Percentiles rank a stretch among this genome's conserved stretches.
Conservation (phyloP, 2,329 filamentous ascomycete species). For the Phoma herbarum region DNA sequence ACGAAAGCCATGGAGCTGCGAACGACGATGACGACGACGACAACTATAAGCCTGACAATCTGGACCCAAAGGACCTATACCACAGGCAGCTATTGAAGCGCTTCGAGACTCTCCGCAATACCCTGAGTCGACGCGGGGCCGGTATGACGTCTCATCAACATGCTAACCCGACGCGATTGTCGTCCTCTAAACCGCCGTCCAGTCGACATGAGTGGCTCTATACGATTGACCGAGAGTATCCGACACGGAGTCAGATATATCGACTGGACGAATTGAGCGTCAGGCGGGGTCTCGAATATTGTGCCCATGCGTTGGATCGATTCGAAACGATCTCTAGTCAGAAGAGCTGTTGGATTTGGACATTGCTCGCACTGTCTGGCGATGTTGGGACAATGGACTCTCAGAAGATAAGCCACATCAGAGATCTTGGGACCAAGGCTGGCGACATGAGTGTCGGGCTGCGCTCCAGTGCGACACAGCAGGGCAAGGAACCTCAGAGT, state of each 20-base stretch:
- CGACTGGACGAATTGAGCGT: constrained; percentile 70
- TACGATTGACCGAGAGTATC: constrained; percentile 46
- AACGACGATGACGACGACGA: constrained; percentile 30
- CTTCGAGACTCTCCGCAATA: constrained; percentile 70
- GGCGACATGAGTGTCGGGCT: constrained; percentile 63
- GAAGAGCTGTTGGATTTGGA: constrained; percentile 86
- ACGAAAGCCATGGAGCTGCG: constrained; percentile 31
- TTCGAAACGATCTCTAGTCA: constrained; percentile 68
- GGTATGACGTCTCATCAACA: constrained; percentile 54
- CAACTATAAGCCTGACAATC: constrained; percentile 17
- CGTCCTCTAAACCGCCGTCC: constrained; percentile 39
- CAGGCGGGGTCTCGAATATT: constrained; percentile 69
- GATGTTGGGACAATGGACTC: constrained; percentile 78
- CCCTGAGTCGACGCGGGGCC: constrained; percentile 67
- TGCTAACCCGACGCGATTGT: constrained; percentile 11
- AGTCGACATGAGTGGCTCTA: constrained; percentile 47
- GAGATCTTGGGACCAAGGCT: constrained; percentile 82
- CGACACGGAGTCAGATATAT: constrained; percentile 60
- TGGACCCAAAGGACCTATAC: constrained; percentile 69
- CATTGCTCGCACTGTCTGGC: constrained; percentile 76
- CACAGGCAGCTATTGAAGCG: constrained; percentile 70
- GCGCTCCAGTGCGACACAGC: constrained; percentile 14
- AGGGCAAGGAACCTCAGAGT: constrained; percentile 5
- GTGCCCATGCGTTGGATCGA: constrained; percentile 69
- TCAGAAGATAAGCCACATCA: constrained; percentile 76